Base-by-base conservation (phyloP, 805 yeast genomes). In the Clavispora carvajalis region DNA sequence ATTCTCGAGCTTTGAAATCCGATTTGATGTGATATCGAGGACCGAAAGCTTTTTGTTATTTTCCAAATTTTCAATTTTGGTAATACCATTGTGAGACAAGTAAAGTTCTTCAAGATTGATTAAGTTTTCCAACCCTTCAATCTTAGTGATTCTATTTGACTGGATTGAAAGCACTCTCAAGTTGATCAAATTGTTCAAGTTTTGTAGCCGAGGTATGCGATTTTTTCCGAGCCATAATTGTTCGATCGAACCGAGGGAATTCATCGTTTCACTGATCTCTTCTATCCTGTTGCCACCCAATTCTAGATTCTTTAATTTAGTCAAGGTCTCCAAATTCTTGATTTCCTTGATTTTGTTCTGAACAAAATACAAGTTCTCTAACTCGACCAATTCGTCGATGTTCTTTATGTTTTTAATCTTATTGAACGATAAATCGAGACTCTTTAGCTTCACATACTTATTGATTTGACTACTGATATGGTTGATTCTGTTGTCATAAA, bases 191-290 rank as follows among this genome's bases (percentile, higher is more conserved):
- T 68, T 66, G 24, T 66, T 60, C 40, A 93, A 65, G 55, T 85
- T 83, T 49, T 85, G 74, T 29, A 93, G 62, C 54, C 65, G 74
- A 1, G 74, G 52, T 40, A 93, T 85, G 46, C 75, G 74, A 62
- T 93, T 93, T 56, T 89, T 88, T 34, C 98, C 99, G 31, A 93
- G 69, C 99, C 98, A 93, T 34, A 93, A 67, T 57, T 90, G 85
- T 48, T 78, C 76, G 33, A 93, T 63, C 37, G 72, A 75, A 0
- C 62, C 65, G 43, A 91, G 66, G 0, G 64, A 60, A 16, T 73
- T 71, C 50, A 90, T 57, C 30, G 78, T 77, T 47, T 79, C 83
- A 22, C 67, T 57, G 34, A 85, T 79, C 30, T 53, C 60, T 33
- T 76, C 71, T 34, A 88, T 74, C 43, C 79, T 72, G 62, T 93